phyloP scores from a whole-genome alignment of 1,284 basidiomycete species.

The Inonotus obliquus region DNA sequence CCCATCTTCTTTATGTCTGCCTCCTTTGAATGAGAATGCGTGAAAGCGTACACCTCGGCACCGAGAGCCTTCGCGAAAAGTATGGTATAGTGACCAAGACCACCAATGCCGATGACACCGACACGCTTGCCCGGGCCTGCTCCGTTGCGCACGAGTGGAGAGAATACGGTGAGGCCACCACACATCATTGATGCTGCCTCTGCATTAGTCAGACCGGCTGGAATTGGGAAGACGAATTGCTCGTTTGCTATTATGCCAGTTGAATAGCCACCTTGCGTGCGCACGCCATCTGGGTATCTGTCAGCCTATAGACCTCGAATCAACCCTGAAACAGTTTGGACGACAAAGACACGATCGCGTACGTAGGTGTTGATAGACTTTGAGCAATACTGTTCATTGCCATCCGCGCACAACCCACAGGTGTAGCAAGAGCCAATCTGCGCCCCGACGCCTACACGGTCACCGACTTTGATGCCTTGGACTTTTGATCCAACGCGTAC shows the following conservation, averaged over 20 bases:
- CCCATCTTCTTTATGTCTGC: slow-evolving; percentile 45
- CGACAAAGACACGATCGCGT: background rate
- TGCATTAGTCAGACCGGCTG: slow-evolving; percentile 50
- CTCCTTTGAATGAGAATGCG: slow-evolving; percentile 42
- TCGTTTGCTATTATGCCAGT: slow-evolving; percentile 63
- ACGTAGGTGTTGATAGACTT: slow-evolving; percentile 31
- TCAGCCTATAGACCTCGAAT: slow-evolving; percentile 31
- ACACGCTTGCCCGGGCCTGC: slow-evolving; percentile 62
- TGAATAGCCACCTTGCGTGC: slow-evolving; percentile 59
- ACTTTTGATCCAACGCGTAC: slow-evolving; percentile 50
- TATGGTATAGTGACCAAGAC: slow-evolving; percentile 42
- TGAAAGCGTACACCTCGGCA: slow-evolving; percentile 49
- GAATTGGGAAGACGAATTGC: slow-evolving; percentile 68
- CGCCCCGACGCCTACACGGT: slow-evolving; percentile 64
- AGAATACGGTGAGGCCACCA: slow-evolving; percentile 64
- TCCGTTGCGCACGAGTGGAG: slow-evolving; percentile 58
- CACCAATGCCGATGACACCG: slow-evolving; percentile 63
- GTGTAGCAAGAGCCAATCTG: slow-evolving; percentile 49
- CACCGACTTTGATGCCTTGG: slow-evolving; percentile 52
- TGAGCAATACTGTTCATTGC: slow-evolving; percentile 51
- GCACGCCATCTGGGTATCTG: slow-evolving; percentile 48
- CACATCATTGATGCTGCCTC: slow-evolving; percentile 54
- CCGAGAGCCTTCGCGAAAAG: slow-evolving; percentile 46
- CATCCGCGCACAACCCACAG: slow-evolving; percentile 49
- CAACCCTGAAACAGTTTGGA: background rate